phyloP scores from a whole-genome alignment of 1,284 basidiomycete species.

The Termitomyces sp. region DNA sequence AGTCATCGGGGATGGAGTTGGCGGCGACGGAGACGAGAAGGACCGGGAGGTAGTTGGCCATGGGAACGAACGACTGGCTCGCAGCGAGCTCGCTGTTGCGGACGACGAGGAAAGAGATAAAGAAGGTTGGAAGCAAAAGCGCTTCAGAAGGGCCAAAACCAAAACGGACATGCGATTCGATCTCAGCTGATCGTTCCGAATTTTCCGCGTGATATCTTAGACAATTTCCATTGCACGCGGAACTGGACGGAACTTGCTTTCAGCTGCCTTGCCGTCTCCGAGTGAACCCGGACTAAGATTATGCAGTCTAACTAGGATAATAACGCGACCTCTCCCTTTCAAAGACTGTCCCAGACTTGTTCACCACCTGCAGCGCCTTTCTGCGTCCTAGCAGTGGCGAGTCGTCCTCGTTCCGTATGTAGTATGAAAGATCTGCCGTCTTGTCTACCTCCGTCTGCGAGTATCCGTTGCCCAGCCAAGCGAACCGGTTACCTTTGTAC shows the following conservation, averaged over 20 bases:
- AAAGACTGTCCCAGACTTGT: conserved; percentile 18
- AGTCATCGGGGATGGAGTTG: conserved; percentile 60
- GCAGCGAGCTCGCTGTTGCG: conserved; percentile 12
- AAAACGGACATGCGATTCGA: conserved; percentile 13
- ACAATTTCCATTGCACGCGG: neutral
- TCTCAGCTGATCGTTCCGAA: conserved; percentile 18
- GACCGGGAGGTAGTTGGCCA: conserved; percentile 67
- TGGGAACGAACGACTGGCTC: conserved; percentile 24
- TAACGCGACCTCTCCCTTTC: neutral
- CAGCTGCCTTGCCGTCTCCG: neutral
- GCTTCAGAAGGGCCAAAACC: neutral
- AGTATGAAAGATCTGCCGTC: conserved; percentile 28
- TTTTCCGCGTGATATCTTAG: conserved; percentile 16
- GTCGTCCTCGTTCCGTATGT: conserved; percentile 24
- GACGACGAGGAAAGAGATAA: conserved; percentile 10
- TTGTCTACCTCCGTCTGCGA: conserved; percentile 26
- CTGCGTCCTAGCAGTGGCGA: conserved; percentile 21
- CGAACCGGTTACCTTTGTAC: conserved; percentile 25
- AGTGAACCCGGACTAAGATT: neutral
- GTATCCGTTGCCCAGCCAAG: conserved; percentile 27
- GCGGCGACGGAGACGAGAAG: conserved; percentile 60
- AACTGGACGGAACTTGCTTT: conserved; percentile 1
- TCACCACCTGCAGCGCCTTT: conserved; percentile 19
- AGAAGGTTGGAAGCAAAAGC: conserved; percentile 11
- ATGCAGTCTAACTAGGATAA: neutral